Evolutionary conservation across 164 flowering plant genomes (phyloP).

Genomic region (Kingdonia uniflora): DNA sequence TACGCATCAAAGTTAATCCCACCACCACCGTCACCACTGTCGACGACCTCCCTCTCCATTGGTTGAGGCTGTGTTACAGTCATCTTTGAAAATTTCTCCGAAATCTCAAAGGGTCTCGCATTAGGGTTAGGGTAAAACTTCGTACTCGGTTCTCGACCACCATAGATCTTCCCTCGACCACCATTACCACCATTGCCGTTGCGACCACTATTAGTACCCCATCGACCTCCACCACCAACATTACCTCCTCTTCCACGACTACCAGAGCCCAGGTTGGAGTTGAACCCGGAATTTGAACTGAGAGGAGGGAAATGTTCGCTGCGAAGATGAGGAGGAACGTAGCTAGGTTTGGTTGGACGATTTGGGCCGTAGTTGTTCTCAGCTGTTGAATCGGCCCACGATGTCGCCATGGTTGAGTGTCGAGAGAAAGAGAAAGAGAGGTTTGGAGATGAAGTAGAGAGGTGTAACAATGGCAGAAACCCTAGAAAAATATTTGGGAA

Average conservation of each 20-base stretch:
- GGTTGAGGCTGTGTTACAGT: no score
- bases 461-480: no score
- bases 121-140: neutral
- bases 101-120: no score
- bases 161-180: no score
- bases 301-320: neutral
- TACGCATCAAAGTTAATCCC: conserved; percentile 40
- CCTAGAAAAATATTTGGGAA: no score
- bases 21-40: neutral
- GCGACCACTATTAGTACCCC: conserved; percentile 1
- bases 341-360: conserved; percentile 12
- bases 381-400: conserved; percentile 19
- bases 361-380: neutral
- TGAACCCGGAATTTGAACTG: neutral
- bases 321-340: conserved; percentile 21
- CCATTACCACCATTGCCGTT: no score
- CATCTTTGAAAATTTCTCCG: no score
- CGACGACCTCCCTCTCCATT: no score
- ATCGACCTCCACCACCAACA: conserved; percentile 6
- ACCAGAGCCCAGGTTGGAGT: no score
- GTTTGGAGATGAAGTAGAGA: no score
- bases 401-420: conserved; percentile 5
- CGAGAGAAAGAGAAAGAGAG: neutral
- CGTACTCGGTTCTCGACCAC: neutral
- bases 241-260: neutral